Base-by-base conservation (phyloP, 1,139 yeast species). In the Kodamaea sp. region DNA sequence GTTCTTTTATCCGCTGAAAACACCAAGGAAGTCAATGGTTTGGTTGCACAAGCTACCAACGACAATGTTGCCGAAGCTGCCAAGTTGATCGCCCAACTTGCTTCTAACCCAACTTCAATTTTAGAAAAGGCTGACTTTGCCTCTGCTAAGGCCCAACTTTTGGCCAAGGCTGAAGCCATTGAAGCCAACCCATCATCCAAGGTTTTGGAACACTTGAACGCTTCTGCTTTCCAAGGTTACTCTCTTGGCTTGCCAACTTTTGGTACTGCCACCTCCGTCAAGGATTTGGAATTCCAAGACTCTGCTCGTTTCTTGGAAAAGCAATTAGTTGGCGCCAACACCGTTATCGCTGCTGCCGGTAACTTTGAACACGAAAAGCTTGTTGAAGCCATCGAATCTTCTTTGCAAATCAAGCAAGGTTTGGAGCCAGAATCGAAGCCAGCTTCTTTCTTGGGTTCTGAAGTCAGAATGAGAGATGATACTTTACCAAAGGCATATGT, bases 391-490 rank as follows among this genome's bases (percentile, higher is more conserved):
- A 75, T 84, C 48, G 82, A 80, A 58, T 62, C 69, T 46, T 62
- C 67, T 40, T 60, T 77, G 46, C 54, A 65, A 35, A 55, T 83
- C 41, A 60, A 73, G 42, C 62, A 72, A 40, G 87, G 85, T 46
- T 63, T 70, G 43, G 79, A 77, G 60, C 81, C 83, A 51, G 68
- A 70, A 33, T 60, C 61, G 41, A 67, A 69, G 49, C 71, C 78
- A 44, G 78, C 83, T 44, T 60, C 78, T 33, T 84, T 84, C 77
- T 75, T 84, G 63, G 95, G 95, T 58, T 84, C 92, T 39, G 94
- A 85, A 64, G 81, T 84, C 51, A 81, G 89, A 76, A 70, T 84
- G 73, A 83, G 95, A 79, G 95, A 85, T 60, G 95, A 85, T 65
- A 84, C 89, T 52, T 62, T 82, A 62, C 87, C 90, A 60, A 78